Base-by-base conservation (phyloP, 1,139 yeast genomes). In the Kurtzmaniella quercitrusa region DNA sequence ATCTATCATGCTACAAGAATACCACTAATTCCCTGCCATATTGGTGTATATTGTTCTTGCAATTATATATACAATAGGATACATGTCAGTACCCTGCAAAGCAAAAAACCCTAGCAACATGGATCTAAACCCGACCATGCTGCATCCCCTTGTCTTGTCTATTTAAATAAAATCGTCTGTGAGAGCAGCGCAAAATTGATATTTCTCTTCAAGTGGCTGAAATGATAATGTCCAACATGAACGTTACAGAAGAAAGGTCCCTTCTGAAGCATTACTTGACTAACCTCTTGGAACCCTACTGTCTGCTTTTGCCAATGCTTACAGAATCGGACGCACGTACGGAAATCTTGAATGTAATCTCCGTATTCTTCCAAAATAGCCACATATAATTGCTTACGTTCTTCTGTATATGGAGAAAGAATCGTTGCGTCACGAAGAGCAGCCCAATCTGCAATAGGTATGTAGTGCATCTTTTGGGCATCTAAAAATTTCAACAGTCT, bases 381-480 rank as follows among this genome's bases (percentile, higher is more conserved):
- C 60, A 79, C 74, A 61, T 83, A 85, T 16, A 84, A 62, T 33
- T 69, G 68, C 47, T 71, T 71, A 61, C 88, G 73, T 38, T 71
- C 72, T 1, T 59, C 57, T n/a, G 60, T 47, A 44, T 47, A 62
- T 19, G 60, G 61, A 2, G 81, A 68, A 41, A 77, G 75, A 39
- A 84, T 74, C 5, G 93, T 84, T 12, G 91, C 86, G 60, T 83
- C 88, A 64, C 91, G 76, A 46, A 89, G 67, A 1, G 96, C 87
- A 39, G 91, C 83, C 93, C 95, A 87, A 65, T 88, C 95, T 20
- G 93, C 94, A 55, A 80, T 80, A 9, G 95, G 91, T 52, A 82
- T 82, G 53, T 81, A 82, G 32, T 60, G 65, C 61, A 76, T 78
- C 6, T 79, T 77, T 42, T 74, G 71, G 18, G 65, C 60, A 47